These are phyloP conservation scores for Arxiozyma telluris DNA, from an alignment of 1,139 yeast genomes.

Conservation along the genomic window DNA sequence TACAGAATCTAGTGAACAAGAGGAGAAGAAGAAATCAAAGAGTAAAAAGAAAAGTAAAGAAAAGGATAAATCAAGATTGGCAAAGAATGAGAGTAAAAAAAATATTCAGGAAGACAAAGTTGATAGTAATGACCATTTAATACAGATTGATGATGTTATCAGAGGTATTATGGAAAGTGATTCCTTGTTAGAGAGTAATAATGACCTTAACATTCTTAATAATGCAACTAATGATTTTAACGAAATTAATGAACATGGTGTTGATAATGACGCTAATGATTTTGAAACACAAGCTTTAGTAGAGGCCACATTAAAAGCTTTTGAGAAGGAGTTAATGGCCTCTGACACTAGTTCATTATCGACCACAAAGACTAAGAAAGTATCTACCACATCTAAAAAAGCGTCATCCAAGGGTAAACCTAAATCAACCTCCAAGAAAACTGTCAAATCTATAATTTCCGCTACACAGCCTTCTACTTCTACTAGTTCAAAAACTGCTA, in stretches of 20 bases:
- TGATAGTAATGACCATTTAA: slow-evolving; percentile 8
- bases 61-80: slow-evolving; percentile 5
- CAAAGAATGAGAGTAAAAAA: slow-evolving; percentile 6
- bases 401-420: not conserved
- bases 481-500: not conserved
- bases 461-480: not conserved
- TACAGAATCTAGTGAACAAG: slow-evolving; percentile 9
- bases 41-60: slow-evolving; percentile 4
- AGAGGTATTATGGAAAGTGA: slow-evolving; percentile 24
- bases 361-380: slow-evolving; percentile 6
- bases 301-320: slow-evolving; percentile 29
- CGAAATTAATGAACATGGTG: not conserved
- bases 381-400: slow-evolving; percentile 1
- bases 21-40: slow-evolving; percentile 4
- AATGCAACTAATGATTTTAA: not conserved
- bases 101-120: slow-evolving; percentile 2
- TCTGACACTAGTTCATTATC: slow-evolving; percentile 7
- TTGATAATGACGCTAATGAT: slow-evolving; percentile 12
- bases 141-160: slow-evolving; percentile 28
- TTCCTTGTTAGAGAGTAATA: not conserved
- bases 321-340: slow-evolving; percentile 25
- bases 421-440: not conserved
- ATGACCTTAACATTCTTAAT: not conserved
- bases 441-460: not conserved
- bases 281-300: slow-evolving; percentile 29